A percentile compares a stretch with the other conserved stretches of the same genome.
Conservation (phyloP, 1,284 basidiomycete species). For the Athelia sp. region DNA sequence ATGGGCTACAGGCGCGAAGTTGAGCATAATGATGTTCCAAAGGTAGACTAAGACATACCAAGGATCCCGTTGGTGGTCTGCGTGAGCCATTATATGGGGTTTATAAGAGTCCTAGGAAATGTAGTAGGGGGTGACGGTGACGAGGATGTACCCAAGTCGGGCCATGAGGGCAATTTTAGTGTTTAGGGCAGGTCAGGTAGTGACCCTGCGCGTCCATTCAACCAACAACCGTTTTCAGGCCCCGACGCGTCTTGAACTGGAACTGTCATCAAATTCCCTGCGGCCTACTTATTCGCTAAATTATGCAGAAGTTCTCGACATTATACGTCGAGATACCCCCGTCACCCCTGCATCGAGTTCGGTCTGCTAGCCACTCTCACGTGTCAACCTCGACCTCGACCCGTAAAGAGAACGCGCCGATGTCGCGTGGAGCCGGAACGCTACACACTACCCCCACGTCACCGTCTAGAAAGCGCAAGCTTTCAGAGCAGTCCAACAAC, state of each 20-base stretch:
- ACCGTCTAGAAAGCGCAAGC: constrained; percentile 37
- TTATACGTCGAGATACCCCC: constrained; percentile 58
- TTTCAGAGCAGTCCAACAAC: constrained; percentile 14
- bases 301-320: constrained; percentile 23
- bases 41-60: constrained; percentile 23
- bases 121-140: too few species aligned
- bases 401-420: constrained; percentile 54
- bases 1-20: constrained; percentile 62
- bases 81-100: too few species aligned
- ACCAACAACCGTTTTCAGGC: too few species aligned
- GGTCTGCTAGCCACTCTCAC: constrained; percentile 22
- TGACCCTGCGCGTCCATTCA: too few species aligned
- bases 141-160: too few species aligned
- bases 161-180: too few species aligned
- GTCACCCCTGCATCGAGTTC: constrained; percentile 32
- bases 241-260: neutral
- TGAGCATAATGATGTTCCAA: too few species aligned
- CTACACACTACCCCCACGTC: constrained; percentile 21
- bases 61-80: constrained; percentile 1
- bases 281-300: neutral
- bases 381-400: constrained; percentile 23
- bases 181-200: too few species aligned
- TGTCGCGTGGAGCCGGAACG: constrained; percentile 25
- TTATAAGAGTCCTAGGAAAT: too few species aligned
- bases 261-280: neutral